Evolutionary conservation across 2,329 filamentous ascomycete species (phyloP).

Genomic region (Biscogniauxia marginata): DNA sequence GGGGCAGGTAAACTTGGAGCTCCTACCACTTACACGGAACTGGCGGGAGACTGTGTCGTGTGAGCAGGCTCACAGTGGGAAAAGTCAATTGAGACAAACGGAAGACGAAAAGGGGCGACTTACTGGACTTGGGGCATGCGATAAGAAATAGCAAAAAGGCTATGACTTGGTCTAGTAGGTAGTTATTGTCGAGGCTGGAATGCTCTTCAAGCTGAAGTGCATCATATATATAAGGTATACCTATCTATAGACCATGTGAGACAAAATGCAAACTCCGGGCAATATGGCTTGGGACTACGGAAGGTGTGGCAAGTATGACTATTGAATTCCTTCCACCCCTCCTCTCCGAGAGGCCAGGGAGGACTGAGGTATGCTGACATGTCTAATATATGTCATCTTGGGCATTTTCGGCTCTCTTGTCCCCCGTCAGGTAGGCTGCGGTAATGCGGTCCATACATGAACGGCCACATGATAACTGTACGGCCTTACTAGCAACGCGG

Average conservation of each 20-base stretch:
- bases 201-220: too few relatives aligned
- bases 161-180: too few relatives aligned
- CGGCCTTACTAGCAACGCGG: neutral
- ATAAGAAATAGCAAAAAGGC: neutral
- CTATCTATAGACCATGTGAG: too few relatives aligned
- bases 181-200: too few relatives aligned
- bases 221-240: too few relatives aligned
- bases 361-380: neutral
- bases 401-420: conserved; percentile 19
- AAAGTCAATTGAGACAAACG: neutral
- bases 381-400: neutral
- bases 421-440: conserved; percentile 9
- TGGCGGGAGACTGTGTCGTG: neutral
- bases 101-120: neutral
- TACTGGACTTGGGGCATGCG: too few relatives aligned
- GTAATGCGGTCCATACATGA: conserved; percentile 1
- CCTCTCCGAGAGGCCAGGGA: neutral
- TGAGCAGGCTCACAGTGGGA: neutral
- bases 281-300: neutral
- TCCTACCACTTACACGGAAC: neutral
- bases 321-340: neutral
- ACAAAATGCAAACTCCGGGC: too few relatives aligned
- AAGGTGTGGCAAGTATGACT: neutral
- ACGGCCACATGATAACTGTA: neutral
- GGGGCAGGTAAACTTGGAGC: neutral